These are phyloP conservation scores for Fraxinus cuspidata DNA, from an alignment of 257 asterid species.

Conservation along the genomic window DNA sequence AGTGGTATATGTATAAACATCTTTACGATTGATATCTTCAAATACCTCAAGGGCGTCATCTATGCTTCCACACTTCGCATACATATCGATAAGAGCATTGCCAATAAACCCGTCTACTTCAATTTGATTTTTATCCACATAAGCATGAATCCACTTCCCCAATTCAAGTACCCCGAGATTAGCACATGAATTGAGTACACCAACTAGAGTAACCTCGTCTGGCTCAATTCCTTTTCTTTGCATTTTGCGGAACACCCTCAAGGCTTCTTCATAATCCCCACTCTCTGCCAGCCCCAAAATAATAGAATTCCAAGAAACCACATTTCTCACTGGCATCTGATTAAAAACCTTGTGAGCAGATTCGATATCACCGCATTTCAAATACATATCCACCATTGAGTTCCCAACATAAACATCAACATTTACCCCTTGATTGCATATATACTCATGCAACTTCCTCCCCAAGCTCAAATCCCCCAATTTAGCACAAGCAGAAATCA, in stretches of 20 bases:
- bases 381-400: conserved; percentile 48
- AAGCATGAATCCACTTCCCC: conserved; percentile 51
- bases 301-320: conserved; percentile 48
- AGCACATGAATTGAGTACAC: conserved; percentile 44
- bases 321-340: conserved; percentile 41
- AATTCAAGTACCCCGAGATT: conserved; percentile 42
- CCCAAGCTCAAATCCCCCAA: conserved; percentile 46
- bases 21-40: conserved; percentile 30
- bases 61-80: conserved; percentile 48
- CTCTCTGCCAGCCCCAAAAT: conserved; percentile 42
- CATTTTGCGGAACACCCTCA: conserved; percentile 35
- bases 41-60: conserved; percentile 28
- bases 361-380: conserved; percentile 42
- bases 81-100: conserved; percentile 53
- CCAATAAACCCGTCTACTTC: conserved; percentile 31
- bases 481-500: conserved; percentile 43
- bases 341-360: conserved; percentile 33
- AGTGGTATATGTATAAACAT: conserved; percentile 38
- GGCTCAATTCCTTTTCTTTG: conserved; percentile 31
- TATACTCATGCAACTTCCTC: conserved; percentile 40
- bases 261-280: conserved; percentile 34
- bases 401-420: conserved; percentile 47
- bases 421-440: conserved; percentile 15
- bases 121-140: conserved; percentile 30
- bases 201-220: conserved; percentile 45